Percentiles rank a stretch among this genome's conserved stretches.
phyloP scores from a whole-genome alignment of 2,329 filamentous ascomycete species.

The Madurella mycetomatis region DNA sequence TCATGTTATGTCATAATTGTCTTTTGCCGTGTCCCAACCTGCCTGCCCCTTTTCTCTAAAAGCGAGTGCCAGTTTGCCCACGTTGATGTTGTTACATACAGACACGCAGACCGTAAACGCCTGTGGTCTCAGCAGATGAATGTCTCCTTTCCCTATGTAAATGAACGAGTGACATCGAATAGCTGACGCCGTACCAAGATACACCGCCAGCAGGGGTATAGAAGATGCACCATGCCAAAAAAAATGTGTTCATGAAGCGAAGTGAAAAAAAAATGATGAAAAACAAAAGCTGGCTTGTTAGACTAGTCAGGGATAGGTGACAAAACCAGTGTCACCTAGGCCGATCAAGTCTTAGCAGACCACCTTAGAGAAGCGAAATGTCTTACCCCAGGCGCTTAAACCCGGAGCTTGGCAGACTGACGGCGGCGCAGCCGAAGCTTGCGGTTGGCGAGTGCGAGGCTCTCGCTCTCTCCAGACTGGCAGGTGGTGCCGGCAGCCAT shows the following conservation, averaged over 20 bases:
- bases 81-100: background rate
- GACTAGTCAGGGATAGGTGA: background rate
- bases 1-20: background rate
- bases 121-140: background rate
- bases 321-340: background rate
- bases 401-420: slow-evolving; percentile 6
- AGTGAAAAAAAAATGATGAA: background rate
- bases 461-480: slow-evolving; percentile 31
- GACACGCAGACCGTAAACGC: background rate
- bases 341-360: background rate
- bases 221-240: background rate
- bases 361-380: background rate
- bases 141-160: background rate
- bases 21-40: background rate
- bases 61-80: background rate
- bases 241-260: background rate
- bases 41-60: background rate
- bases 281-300: background rate
- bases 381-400: background rate
- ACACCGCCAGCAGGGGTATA: slow-evolving; percentile 6
- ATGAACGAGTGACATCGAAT: slow-evolving; percentile 13
- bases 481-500: slow-evolving; percentile 46
- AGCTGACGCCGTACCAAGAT: background rate
- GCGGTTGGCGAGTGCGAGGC: slow-evolving; percentile 3
- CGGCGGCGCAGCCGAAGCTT: background rate